These are phyloP conservation scores for Zygosaccharomyces sapae DNA, from an alignment of 1,139 yeast genomes.

Conservation along the genomic window DNA sequence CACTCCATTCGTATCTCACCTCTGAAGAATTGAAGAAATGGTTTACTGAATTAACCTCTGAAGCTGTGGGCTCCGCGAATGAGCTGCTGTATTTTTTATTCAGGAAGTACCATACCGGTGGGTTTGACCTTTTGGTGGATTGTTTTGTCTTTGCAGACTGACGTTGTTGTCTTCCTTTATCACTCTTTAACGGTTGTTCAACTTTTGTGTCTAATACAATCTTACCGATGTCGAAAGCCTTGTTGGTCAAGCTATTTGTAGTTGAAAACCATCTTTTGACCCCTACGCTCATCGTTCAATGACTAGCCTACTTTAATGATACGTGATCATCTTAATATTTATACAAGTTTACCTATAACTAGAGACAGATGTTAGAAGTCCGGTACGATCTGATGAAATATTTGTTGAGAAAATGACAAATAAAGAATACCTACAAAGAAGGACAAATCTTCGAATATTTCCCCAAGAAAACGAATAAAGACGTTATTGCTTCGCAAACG, in stretches of 20 bases:
- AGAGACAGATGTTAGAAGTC: background rate
- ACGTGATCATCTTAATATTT: background rate
- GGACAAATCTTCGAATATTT: too few relatives aligned
- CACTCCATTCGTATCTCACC: conserved; percentile 57
- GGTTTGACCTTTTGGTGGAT: background rate
- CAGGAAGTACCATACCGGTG: conserved; percentile 17
- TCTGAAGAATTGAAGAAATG: conserved; percentile 46
- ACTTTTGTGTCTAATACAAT: conserved; percentile 15
- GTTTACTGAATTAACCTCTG: conserved; percentile 31
- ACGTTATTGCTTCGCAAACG: too few relatives aligned
- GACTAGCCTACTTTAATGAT: background rate
- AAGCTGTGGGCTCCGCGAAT: conserved; percentile 40
- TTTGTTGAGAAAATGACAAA: background rate
- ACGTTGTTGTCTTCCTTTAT: background rate
- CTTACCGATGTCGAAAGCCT: conserved; percentile 8
- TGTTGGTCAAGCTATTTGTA: background rate
- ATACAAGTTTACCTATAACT: background rate
- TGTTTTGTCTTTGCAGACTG: background rate
- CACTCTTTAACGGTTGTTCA: background rate
- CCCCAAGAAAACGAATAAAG: too few relatives aligned
- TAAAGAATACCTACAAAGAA: background rate
- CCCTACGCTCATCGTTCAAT: background rate
- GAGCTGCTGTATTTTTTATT: conserved; percentile 18
- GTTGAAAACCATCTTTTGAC: conserved; percentile 4
- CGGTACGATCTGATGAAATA: background rate